Evolutionary conservation across 2,329 filamentous ascomycete species (phyloP).

Genomic region (Talaromyces verruculosus): DNA sequence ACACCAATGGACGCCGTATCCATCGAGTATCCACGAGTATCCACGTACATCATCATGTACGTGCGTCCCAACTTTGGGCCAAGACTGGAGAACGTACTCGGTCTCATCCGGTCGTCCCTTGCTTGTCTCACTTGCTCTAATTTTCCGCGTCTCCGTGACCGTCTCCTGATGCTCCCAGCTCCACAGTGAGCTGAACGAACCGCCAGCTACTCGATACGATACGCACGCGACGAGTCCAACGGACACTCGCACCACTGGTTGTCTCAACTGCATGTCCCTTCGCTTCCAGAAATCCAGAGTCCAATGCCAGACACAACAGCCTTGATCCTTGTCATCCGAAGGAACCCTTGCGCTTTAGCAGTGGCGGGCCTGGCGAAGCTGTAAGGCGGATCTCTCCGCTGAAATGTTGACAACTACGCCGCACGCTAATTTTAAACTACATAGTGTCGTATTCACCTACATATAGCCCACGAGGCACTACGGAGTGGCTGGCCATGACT

Average conservation of each 20-base stretch:
- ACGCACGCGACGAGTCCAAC: background rate
- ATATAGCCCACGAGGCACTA: conserved; percentile 17
- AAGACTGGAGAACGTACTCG: conserved; percentile 5
- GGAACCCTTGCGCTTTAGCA: background rate
- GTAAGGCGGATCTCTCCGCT: conserved; percentile 3
- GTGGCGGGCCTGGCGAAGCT: background rate
- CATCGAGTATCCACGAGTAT: background rate
- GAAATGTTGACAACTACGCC: background rate
- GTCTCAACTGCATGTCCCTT: background rate
- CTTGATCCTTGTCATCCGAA: background rate
- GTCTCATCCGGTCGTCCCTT: conserved; percentile 8
- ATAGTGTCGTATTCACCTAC: conserved; percentile 1
- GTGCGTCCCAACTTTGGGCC: background rate
- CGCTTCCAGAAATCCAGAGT: conserved; percentile 13
- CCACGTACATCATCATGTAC: background rate
- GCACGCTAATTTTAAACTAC: conserved; percentile 15
- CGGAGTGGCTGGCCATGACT: background rate
- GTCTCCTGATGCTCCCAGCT: background rate
- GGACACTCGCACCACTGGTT: background rate
- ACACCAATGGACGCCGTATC: background rate
- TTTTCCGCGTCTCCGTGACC: background rate
- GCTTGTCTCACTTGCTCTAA: background rate
- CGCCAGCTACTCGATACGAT: background rate
- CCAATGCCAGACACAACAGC: background rate
- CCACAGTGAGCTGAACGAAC: background rate